These are phyloP conservation scores for Daldinia grandis DNA, from an alignment of 495 filamentous ascomycete genomes.

Conservation along the genomic window DNA sequence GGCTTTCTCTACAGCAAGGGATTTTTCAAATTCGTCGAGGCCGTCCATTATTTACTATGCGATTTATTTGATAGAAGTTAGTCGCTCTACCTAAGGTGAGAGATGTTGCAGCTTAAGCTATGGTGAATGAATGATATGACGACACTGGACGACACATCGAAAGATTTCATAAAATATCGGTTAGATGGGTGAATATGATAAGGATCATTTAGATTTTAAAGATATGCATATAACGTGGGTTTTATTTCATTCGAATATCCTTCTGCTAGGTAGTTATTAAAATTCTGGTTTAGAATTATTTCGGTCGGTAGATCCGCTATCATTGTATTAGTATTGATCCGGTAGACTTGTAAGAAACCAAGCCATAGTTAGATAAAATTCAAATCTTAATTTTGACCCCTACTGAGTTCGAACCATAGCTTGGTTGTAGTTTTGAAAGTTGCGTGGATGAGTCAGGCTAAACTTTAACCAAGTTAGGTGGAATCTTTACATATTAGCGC, in stretches of 20 bases:
- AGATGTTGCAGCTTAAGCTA: constrained; percentile 1
- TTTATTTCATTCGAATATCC: background rate
- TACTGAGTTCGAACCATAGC: background rate
- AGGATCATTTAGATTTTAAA: background rate
- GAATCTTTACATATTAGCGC: constrained; percentile 22
- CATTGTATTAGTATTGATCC: background rate
- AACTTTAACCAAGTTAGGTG: background rate
- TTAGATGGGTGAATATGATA: constrained; percentile 1
- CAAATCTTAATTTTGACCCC: background rate
- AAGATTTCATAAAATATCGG: background rate
- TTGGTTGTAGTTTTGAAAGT: background rate
- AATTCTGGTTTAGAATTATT: background rate
- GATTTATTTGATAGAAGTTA: background rate
- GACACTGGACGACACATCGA: background rate
- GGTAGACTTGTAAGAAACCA: background rate
- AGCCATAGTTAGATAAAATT: background rate
- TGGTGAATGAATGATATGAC: constrained; percentile 17
- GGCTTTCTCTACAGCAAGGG: constrained; percentile 60
- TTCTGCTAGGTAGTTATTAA: too few species aligned
- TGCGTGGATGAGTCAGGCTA: background rate
- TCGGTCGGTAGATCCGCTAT: background rate
- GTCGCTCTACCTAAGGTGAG: too few species aligned
- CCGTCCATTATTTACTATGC: constrained; percentile 55
- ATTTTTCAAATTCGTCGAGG: constrained; percentile 64
- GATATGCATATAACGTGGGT: constrained; percentile 5